Base-by-base conservation (phyloP, 331 rosid genomes). In the Malus hybrid region DNA sequence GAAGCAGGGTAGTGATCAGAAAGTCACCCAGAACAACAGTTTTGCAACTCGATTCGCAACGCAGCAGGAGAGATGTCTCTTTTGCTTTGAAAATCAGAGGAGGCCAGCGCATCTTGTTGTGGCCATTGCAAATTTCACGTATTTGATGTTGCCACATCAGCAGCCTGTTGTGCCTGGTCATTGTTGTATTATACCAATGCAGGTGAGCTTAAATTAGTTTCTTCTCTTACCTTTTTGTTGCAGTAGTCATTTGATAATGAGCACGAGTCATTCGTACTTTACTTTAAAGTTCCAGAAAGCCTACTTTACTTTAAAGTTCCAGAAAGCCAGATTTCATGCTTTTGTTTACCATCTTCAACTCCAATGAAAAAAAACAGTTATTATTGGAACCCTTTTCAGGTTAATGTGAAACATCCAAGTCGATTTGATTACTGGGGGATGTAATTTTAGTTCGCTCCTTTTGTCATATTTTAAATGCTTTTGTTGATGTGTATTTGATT, bases 131-230 rank as follows among this genome's bases (percentile, higher is more conserved):
- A 87, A 87, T 69, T 86, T 76, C 80, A 88, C 98, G 27, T 90
- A 94, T 80, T 84, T 91, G 86, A 94, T 91, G 98, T 79, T 94
- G 83, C 97, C 96, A 27, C 90, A 88, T 62, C 79, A 88, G 88
- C 93, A 94, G 80, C 90, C 97, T 19, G 70, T 94, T 77, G 96
- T 86, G 69, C 87, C 88, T 13, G 98, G 97, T 74, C 98, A 91
- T 84, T 94, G 98, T 82, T 91, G 95, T 81, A 91, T 94, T 81
- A 78, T 91, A 67, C 96, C 98, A 1, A 88, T 91, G 86, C 88
- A 87, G 86, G 98, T 91, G 78, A 83, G 86, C 75, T 77, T 68
- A 52, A 31, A 34, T 60, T 52, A 52, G 57, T 2, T 52, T 19
- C 20, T 52, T 18, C 0, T 52, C 20, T 18, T 52, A 52, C 3